Base-by-base conservation (phyloP, 352 stramenopile species). In the Phytophthora macrochlamydospora region DNA sequence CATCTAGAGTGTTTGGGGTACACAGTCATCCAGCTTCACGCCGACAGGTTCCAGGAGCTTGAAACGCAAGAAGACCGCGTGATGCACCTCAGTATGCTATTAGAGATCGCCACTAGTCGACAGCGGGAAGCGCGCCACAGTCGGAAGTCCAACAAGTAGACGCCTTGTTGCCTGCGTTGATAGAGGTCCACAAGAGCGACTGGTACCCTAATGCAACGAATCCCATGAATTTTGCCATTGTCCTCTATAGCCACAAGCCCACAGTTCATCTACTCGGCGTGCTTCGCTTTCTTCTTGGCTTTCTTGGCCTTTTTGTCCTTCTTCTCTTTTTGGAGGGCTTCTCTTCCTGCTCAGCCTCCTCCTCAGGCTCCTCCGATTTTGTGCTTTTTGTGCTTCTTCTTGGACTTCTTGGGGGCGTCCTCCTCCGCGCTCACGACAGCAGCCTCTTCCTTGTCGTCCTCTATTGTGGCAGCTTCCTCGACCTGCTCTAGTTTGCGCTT, bases 11-110 rank as follows among this genome's bases (percentile, higher is more conserved):
- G 76, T 42, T 64, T 87, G 14, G 85, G 85, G 12, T 93, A 83
- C 83, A 84, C 85, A 30, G 73, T 92, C 42, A 88, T 93, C 52
- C 74, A 91, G 51, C 54, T 93, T 12, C 78, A 81, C 14, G 73
- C 72, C 2, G 73, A 87, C 50, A 70, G 69, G 37, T 91, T 91
- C 51, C 64, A 82, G 64, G 48, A 83, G n/a, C 69, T 92, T 4
- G 50, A 64, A 9, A 80, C 67, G 24, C 52, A 78, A 11, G 77
- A 90, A 13, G 73, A 86, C 37, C 79, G 85, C 28, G 69, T 77
- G 33, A 71, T 83, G 59, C 76, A 91, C 57, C 56, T 93, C 52
- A 89, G 79, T 37, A 88, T 88, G 73, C 52, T 89, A 43, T 74
- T 93, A 57, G 85, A 93, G 62, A 79, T 93, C 14, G 85, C 81